phyloP scores from a whole-genome alignment of 495 filamentous ascomycete species.

The Tuber brumale region DNA sequence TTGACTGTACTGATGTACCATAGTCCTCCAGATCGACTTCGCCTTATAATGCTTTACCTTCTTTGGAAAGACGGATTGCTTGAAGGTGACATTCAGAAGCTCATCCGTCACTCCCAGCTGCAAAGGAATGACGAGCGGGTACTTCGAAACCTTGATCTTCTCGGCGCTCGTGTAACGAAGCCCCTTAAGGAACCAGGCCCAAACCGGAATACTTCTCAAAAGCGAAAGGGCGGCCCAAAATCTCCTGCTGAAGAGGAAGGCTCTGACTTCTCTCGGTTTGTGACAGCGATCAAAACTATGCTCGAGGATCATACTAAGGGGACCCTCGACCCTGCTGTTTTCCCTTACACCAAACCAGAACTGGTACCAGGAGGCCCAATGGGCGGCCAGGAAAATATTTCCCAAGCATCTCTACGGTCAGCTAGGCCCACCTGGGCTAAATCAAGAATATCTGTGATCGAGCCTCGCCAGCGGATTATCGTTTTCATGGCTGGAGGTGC shows the following conservation, averaged over 20 bases:
- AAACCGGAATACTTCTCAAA: conserved; percentile 62
- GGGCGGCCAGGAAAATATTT: conserved; percentile 52
- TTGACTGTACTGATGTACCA: conserved; percentile 44
- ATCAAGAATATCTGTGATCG: conserved; percentile 63
- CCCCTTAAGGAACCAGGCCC: conserved; percentile 63
- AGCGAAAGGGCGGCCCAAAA: conserved; percentile 41
- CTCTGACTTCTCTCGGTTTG: conserved; percentile 62
- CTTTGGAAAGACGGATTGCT: conserved; percentile 86
- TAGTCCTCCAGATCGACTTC: conserved; percentile 63
- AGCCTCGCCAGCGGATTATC: conserved; percentile 82
- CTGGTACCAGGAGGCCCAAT: conserved; percentile 51
- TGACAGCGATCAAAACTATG: conserved; percentile 67
- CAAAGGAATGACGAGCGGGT: conserved; percentile 63
- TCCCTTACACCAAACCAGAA: conserved; percentile 77
- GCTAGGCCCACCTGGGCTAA: conserved; percentile 91
- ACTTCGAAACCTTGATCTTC: conserved; percentile 69
- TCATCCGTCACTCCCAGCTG: conserved; percentile 76
- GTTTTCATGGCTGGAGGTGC: conserved; percentile 96
- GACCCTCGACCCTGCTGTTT: conserved; percentile 61
- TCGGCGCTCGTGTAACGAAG: conserved; percentile 70
- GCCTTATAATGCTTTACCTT: conserved; percentile 76
- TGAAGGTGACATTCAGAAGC: conserved; percentile 71
- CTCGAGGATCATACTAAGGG: conserved; percentile 65
- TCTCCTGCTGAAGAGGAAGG: conserved; percentile 52
- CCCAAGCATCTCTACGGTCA: conserved; percentile 72